phyloP scores from a whole-genome alignment of 257 asterid genomes.

The Penstemon newberryi region DNA sequence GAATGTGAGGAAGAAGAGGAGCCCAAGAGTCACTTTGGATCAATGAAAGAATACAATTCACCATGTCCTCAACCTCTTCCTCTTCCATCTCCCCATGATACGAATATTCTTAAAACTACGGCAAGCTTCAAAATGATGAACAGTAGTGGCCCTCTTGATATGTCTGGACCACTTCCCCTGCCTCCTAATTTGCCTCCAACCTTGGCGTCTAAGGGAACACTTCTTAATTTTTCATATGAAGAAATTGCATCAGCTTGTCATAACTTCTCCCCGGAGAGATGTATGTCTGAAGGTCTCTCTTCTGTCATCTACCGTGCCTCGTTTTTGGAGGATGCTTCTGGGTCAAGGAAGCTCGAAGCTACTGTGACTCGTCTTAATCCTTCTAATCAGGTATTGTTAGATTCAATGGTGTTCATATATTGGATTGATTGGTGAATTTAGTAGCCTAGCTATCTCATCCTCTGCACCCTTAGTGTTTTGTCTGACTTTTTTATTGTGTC shows the following conservation, averaged over 20 bases:
- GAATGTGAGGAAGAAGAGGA: slow-evolving; percentile 75
- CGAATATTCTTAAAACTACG: slow-evolving; percentile 52
- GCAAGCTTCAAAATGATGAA: slow-evolving; percentile 67
- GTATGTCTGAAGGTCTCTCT: slow-evolving; percentile 90
- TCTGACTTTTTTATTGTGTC: slow-evolving; percentile 20
- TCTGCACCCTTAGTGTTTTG: not conserved
- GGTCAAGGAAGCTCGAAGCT: slow-evolving; percentile 71
- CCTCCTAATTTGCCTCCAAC: slow-evolving; percentile 67
- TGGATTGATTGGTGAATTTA: slow-evolving; percentile 3
- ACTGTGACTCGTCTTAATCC: slow-evolving; percentile 82
- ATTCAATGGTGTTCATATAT: slow-evolving; percentile 14
- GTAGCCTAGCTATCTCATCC: not conserved
- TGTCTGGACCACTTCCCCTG: slow-evolving; percentile 85
- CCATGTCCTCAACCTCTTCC: slow-evolving; percentile 94
- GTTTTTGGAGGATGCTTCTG: slow-evolving; percentile 59
- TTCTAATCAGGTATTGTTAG: slow-evolving; percentile 58
- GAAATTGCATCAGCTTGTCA: slow-evolving; percentile 90
- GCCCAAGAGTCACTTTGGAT: slow-evolving; percentile 56
- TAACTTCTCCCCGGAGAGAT: slow-evolving; percentile 83
- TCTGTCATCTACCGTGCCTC: slow-evolving; percentile 87
- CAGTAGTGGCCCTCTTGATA: slow-evolving; percentile 61
- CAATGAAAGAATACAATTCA: slow-evolving; percentile 64
- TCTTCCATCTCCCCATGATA: slow-evolving; percentile 70
- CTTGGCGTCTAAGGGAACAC: slow-evolving; percentile 46
- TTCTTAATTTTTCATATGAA: slow-evolving; percentile 62